Base-by-base conservation (phyloP, 371 early-diverging fungal genomes). In the Conidiobolus incongruus region DNA sequence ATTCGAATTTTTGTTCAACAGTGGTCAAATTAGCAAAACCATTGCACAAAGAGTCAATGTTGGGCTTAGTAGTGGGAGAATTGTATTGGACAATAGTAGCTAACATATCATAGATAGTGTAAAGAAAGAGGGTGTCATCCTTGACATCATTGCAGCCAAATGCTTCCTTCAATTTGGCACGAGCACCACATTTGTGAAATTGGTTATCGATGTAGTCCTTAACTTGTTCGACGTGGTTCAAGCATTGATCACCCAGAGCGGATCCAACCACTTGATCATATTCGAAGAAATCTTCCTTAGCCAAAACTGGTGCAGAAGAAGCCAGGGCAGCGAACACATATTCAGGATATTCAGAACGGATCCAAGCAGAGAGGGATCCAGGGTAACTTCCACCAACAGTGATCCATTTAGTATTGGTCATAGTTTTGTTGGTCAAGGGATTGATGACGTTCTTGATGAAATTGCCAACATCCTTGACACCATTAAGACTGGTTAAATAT, bases 321-420 rank as follows among this genome's bases (percentile, higher is more conserved):
- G 77, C 68, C 35, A 75, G 67, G 1, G 73, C 79, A 2, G 73
- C 77, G 49, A 66, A 65, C 5, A 80, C 54, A 21, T 77, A 47
- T 19, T 72, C 59, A 0, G 79, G 81, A 47, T 73, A 72, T 50
- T 63, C 54, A 29, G 60, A 52, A n/a, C 76, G 63, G 48, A 72
- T 59, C 81, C 81, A 83, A 0, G 71, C 72, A 4, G 79, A 75
- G 10, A 80, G 45, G 43, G 68, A 72, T 1, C 77, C 81, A 22
- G 73, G 60, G 49, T 78, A 83, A 8, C 73, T 73, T 20, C 77
- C 77, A 20, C 84, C 81, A 3, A 66, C 57, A 1, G 63, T 56
- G n/a, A 79, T 66, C 68, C 77, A 77, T 46, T 69, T 73, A 23
- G 68, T 55, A 8, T 51, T 42, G 39, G 13, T 47, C 1, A 12